Conservation (phyloP, 2,329 filamentous ascomycete genomes). For the Lachnellula occidentalis region DNA sequence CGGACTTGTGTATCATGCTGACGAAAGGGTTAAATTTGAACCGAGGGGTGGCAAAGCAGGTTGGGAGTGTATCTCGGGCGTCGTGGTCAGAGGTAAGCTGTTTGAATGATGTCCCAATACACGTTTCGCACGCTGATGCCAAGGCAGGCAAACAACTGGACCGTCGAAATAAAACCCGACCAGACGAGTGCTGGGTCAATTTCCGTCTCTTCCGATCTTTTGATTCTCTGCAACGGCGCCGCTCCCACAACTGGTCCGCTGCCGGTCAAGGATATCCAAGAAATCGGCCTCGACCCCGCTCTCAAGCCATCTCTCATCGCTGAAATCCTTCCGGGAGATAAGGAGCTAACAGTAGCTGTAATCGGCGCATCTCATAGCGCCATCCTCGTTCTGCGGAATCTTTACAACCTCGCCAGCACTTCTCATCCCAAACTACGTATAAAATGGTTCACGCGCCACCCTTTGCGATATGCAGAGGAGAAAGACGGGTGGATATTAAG, state of each 20-base stretch:
- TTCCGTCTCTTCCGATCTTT: constrained; percentile 18
- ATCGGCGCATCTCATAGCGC: constrained; percentile 59
- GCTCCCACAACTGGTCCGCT: constrained; percentile 38
- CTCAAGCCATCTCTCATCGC: constrained; percentile 47
- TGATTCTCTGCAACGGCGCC: constrained; percentile 56
- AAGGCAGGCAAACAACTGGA: constrained; percentile 30
- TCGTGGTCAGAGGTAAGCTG: constrained; percentile 33
- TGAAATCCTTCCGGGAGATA: constrained; percentile 34
- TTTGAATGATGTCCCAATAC: background rate
- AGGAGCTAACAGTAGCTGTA: constrained; percentile 44
- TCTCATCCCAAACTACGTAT: constrained; percentile 49
- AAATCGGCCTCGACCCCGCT: constrained; percentile 49
- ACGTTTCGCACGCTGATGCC: background rate
- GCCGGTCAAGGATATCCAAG: constrained; percentile 35
- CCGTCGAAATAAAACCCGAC: constrained; percentile 28
- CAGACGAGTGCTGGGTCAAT: constrained; percentile 5
- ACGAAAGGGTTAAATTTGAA: constrained; percentile 38
- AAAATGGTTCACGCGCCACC: constrained; percentile 58
- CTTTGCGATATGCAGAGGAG: constrained; percentile 55
- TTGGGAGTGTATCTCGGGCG: constrained; percentile 36
- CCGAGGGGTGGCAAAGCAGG: constrained; percentile 35
- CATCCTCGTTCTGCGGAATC: constrained; percentile 56
- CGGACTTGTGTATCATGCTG: constrained; percentile 46
- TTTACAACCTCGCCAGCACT: constrained; percentile 46
- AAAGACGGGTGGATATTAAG: constrained; percentile 58